Base-by-base conservation (phyloP, 2,329 filamentous ascomycete species). In the Colletotrichum eleusines region DNA sequence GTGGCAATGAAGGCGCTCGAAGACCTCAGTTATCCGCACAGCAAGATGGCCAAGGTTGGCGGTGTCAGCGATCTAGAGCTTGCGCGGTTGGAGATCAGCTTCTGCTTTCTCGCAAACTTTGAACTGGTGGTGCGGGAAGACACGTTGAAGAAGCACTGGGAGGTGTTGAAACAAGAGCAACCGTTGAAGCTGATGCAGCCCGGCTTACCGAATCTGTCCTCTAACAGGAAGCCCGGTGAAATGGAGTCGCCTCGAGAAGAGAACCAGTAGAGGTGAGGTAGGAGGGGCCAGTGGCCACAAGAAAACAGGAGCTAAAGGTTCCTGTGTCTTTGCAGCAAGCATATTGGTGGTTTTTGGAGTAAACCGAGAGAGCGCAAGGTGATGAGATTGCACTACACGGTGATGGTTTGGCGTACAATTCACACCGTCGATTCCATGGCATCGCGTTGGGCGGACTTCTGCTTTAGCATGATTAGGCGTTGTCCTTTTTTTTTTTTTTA, bases 1-100 rank as follows among this genome's bases (percentile, higher is more conserved):
- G 93, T 98, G 4, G 94, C 95, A 18, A 96, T 95, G 88, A 99
- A 98, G 82, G 93, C 94, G 0, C 84, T 98, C n/a, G 95, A 99
- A 80, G 95, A 98, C 79, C 87, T 95, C 64, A 93, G 91, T 75
- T 97, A 97, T 82, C 89, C 93, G 11, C 95, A 98, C 81, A 87
- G 87, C 71, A 92, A 94, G 66, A 90, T 98, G 74, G 91, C 95
- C 23, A 92, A 91, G 74, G 95, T 98, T 1, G 95, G 96, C 51
- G 95, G 95, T 23, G 94, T 98, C 20, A 93, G 89, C 76, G 92
- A 93, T 78, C 84, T 85, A 23, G 94, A 98, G 81, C 86, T 99
- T 62, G 92, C 92, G 50, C 88, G 92, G 71, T 83, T 98, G 51
- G 96, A 98, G 84, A 93, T 98, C 72, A 94, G 92, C 76, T 95